Evolutionary conservation across 1,139 yeast genomes (phyloP), one percentile per base, ranked within the genome.

Genomic region (Cylindricascospora bacillispora): DNA sequence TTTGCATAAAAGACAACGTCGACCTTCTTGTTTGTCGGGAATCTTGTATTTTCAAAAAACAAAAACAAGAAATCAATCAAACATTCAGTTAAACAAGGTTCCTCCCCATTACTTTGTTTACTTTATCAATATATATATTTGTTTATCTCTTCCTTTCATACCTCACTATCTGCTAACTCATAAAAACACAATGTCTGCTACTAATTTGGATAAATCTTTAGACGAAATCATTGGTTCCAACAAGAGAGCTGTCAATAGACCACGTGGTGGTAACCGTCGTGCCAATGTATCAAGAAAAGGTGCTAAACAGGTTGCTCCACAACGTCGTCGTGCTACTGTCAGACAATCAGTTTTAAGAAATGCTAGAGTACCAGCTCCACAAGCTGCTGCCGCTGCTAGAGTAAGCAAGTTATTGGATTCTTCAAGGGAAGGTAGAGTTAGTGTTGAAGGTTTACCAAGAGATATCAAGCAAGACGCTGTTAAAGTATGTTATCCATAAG

Each of bases 191-290:
- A 71, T 72, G 78, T 69, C 78, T 44, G 61, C 75, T 44, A 10
- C 10, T 10, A 67, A 79, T 51, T 71, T 89, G 62, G 95, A 89
- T 65, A 79, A 82, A 65, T 83, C 97, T 33, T 74, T 89, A 54
- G 98, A 89, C 64, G 97, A 86, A 51, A 89, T 89, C 56, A 82
- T 89, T 56, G 70, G 93, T 39, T 62, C 82, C 41, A 35, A 37
- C 34, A 46, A 39, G 37, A 64, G 60, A 57, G 70, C 67, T 50
- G 60, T 22, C 12, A 25, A 59, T 47, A 59, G 59, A 46, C 49
- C 54, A 34, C 49, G 47, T 18, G 38, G 52, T 49, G 48, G 60
- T 46, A 61, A 63, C 19, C 38, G 52, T 50, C 47, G 62, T 45
- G 62, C 64, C 38, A 18, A 18, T 18, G 40, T 47, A 30, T 47